Percentiles rank a stretch among this genome's conserved stretches.
phyloP scores from a whole-genome alignment of 2,329 filamentous ascomycete species.

The Chaetomium olivaceum region DNA sequence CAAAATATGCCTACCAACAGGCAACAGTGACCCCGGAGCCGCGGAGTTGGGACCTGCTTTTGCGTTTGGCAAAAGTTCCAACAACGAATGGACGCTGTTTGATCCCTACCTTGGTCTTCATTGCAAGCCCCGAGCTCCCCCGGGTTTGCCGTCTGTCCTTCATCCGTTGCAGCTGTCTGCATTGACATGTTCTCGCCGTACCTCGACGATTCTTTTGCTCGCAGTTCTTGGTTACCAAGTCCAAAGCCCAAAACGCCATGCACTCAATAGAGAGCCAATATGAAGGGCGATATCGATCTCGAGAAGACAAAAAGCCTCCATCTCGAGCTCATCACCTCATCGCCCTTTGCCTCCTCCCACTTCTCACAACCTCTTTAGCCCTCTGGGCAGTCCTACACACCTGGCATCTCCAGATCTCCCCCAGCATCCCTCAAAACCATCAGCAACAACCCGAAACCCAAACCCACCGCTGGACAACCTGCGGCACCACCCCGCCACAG shows the following conservation, averaged over 20 bases:
- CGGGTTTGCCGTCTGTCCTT: not conserved
- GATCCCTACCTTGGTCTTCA: not conserved
- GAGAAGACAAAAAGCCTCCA: constrained; percentile 12
- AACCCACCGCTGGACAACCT: constrained; percentile 23
- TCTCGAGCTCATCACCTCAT: not conserved
- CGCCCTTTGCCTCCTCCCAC: constrained; percentile 1
- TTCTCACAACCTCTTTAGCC: not conserved
- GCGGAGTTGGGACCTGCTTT: not conserved
- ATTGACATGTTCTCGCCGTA: not conserved
- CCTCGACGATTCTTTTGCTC: not conserved
- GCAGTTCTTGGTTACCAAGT: not conserved
- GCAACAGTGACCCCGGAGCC: not conserved
- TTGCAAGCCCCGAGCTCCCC: not conserved
- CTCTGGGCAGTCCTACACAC: constrained; percentile 13
- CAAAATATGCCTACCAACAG: not conserved
- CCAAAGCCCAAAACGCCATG: not conserved
- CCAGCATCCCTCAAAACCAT: not conserved
- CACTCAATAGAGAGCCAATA: not conserved
- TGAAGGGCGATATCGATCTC: not conserved
- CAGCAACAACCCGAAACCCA: not conserved
- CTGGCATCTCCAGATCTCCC: constrained; percentile 4
- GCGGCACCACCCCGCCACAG: constrained; percentile 28
- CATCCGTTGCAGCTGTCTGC: not conserved
- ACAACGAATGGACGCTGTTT: not conserved
- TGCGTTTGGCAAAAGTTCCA: not conserved